Evolutionary conservation across 441 rosid genomes (phyloP).

Genomic region (Erodium trifolium): DNA sequence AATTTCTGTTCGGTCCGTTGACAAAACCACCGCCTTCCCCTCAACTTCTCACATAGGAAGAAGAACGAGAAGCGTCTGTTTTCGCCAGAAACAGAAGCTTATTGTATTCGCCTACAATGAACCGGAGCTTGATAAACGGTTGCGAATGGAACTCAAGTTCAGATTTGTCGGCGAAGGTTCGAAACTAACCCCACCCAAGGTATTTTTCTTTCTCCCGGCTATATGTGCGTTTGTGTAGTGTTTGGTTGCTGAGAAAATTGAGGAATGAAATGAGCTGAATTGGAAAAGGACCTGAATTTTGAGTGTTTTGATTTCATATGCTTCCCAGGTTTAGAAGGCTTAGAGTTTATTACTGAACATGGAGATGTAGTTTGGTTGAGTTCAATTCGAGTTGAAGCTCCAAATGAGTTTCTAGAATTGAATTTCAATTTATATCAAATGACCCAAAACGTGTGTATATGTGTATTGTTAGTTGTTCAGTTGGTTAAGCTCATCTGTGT

Average conservation of each 20-base stretch:
- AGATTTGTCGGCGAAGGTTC: conserved; percentile 89
- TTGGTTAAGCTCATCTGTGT: not conserved
- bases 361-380: not conserved
- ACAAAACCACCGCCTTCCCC: conserved; percentile 7
- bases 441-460: not conserved
- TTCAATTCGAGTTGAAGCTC: not conserved
- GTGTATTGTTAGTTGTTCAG: not conserved
- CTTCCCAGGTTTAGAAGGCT: not conserved
- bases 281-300: not conserved
- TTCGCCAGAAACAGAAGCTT: conserved; percentile 26
- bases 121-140: conserved; percentile 22
- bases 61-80: conserved; percentile 15
- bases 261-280: not conserved
- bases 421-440: not conserved
- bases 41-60: not conserved
- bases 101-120: conserved; percentile 46
- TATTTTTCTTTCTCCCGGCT: conserved; percentile 8
- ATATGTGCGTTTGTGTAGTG: not conserved
- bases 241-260: too few species aligned
- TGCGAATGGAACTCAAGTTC: conserved; percentile 88
- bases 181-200: conserved; percentile 85
- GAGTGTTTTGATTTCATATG: not conserved
- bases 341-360: not conserved
- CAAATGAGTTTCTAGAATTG: not conserved
- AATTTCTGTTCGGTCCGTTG: not conserved